Conservation (phyloP, 2,329 filamentous ascomycete genomes). For the Penicillium crustosum region DNA sequence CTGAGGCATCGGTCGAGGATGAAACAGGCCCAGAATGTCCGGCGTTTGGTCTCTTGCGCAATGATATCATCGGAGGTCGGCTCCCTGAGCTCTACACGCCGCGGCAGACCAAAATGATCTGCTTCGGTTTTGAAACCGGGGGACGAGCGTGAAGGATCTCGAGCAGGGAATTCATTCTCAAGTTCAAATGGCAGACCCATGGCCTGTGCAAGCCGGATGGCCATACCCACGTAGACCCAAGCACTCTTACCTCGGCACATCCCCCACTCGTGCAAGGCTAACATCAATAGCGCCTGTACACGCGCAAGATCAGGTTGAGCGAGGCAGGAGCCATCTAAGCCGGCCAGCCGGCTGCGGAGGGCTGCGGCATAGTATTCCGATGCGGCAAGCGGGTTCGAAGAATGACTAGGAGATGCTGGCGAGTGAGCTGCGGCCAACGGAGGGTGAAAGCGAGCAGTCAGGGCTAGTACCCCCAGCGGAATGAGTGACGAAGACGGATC, state of each 20-base stretch:
- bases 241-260: conserved; percentile 55
- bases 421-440: conserved; percentile 51
- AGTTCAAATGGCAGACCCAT: conserved; percentile 49
- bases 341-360: conserved; percentile 49
- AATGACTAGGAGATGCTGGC: conserved; percentile 42
- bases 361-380: conserved; percentile 58
- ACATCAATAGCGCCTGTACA: conserved; percentile 56
- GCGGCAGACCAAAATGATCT: conserved; percentile 40
- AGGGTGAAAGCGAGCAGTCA: conserved; percentile 58
- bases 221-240: conserved; percentile 52
- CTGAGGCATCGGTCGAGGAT: conserved; percentile 58
- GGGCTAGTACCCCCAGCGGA: conserved; percentile 56
- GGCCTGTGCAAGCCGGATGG: conserved; percentile 47
- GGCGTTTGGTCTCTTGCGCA: conserved; percentile 53
- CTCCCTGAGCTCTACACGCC: conserved; percentile 37
- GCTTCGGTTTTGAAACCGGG: conserved; percentile 38
- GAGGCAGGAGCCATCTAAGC: conserved; percentile 43
- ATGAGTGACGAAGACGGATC: conserved; percentile 49
- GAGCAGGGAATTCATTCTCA: conserved; percentile 49
- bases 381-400: conserved; percentile 51
- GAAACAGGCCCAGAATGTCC: conserved; percentile 60
- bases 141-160: conserved; percentile 42
- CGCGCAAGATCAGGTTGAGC: conserved; percentile 50
- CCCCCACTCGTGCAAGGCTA: conserved; percentile 59
- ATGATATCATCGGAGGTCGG: conserved; percentile 51